Conservation (phyloP, 345 rosid species). For the Eutrema heterophyllum region DNA sequence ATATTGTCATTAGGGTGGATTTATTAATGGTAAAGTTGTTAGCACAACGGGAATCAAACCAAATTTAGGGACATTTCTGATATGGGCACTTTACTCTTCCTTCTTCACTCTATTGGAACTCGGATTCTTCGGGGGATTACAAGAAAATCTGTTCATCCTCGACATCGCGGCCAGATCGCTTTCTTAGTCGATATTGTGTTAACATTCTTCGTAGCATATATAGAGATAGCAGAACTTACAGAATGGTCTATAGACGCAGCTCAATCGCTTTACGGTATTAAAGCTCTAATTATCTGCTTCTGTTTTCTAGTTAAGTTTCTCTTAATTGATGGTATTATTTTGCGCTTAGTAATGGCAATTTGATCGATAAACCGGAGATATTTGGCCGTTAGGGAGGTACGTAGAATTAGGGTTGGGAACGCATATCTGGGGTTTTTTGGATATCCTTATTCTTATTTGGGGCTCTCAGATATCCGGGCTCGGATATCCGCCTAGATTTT, state of each 20-base stretch:
- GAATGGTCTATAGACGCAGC: conserved; percentile 46
- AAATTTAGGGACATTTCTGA: neutral
- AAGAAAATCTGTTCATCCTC: conserved; percentile 57
- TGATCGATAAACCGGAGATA: too few relatives aligned
- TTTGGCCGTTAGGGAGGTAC: neutral
- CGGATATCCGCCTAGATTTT: too few relatives aligned
- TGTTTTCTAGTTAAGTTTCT: too few relatives aligned
- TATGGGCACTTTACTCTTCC: conserved; percentile 87
- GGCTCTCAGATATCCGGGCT: too few relatives aligned
- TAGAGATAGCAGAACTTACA: conserved; percentile 50
- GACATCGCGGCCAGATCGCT: conserved; percentile 65
- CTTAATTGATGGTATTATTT: too few relatives aligned
- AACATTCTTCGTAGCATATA: conserved; percentile 63
- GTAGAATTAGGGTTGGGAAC: too few relatives aligned
- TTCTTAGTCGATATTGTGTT: conserved; percentile 65
- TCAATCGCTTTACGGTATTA: conserved; percentile 58
- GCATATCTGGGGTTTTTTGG: too few relatives aligned
- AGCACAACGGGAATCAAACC: conserved; percentile 1
- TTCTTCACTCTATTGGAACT: conserved; percentile 88
- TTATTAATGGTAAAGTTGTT: conserved; percentile 10
- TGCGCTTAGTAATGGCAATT: too few relatives aligned
- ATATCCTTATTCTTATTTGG: too few relatives aligned
- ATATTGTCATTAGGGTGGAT: neutral
- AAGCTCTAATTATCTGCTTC: neutral
- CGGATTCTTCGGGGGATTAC: conserved; percentile 82